Percentiles rank a stretch among this genome's conserved stretches.
Conservation (phyloP, 2,329 filamentous ascomycete species). For the Penicillium sp. region DNA sequence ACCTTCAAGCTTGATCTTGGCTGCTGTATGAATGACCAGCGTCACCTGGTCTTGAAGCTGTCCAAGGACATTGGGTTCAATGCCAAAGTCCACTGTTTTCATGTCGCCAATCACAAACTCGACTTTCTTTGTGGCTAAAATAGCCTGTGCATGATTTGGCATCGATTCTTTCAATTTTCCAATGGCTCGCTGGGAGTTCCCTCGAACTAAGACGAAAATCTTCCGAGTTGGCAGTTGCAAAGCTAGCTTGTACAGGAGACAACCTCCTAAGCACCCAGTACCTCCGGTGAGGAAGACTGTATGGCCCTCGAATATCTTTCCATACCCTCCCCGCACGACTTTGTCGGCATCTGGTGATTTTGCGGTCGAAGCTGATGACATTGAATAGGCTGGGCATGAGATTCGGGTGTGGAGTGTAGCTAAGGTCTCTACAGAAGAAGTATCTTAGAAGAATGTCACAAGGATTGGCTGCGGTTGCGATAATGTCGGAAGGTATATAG, state of each 20-base stretch:
- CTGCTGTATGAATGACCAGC: conserved; percentile 34
- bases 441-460: neutral
- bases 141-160: conserved; percentile 30
- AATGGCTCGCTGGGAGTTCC: conserved; percentile 25
- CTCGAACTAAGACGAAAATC: conserved; percentile 33
- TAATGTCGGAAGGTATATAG: conserved; percentile 7
- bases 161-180: conserved; percentile 32
- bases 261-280: conserved; percentile 35
- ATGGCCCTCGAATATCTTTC: conserved; percentile 27
- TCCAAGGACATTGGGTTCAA: conserved; percentile 18
- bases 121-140: conserved; percentile 28
- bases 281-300: conserved; percentile 33
- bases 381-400: neutral
- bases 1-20: conserved; percentile 34
- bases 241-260: conserved; percentile 36
- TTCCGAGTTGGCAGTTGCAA: conserved; percentile 34
- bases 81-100: conserved; percentile 26
- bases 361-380: conserved; percentile 11
- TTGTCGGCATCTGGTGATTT: conserved; percentile 16
- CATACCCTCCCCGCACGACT: conserved; percentile 28
- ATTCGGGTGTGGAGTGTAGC: neutral
- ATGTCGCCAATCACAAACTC: conserved; percentile 35
- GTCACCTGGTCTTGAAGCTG: conserved; percentile 32
- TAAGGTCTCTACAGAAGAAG: neutral
- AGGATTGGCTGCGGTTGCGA: neutral